These are phyloP conservation scores for Dothideomycetes sp. DNA, from an alignment of 2,329 filamentous ascomycete genomes.

Conservation along the genomic window DNA sequence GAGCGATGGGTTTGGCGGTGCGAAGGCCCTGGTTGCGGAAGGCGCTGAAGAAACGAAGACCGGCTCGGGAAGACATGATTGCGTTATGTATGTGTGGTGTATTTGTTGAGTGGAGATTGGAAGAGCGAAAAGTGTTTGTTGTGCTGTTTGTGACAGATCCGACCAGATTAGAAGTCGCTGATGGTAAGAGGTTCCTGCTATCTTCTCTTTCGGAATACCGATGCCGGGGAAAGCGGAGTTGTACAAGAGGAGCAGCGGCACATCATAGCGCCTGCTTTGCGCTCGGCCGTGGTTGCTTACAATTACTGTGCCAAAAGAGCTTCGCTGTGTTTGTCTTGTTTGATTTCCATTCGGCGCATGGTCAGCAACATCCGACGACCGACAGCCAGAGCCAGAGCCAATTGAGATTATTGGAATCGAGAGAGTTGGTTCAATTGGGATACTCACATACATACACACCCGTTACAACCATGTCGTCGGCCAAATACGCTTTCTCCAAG, in stretches of 20 bases:
- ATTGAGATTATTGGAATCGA: not conserved
- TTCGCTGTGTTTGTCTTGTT: too few relatives aligned
- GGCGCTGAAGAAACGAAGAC: conserved; percentile 46
- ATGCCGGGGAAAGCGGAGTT: not conserved
- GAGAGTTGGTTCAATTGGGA: not conserved
- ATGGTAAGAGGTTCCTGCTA: not conserved
- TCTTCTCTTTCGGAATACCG: not conserved
- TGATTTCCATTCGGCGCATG: too few relatives aligned
- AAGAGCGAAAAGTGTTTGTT: conserved; percentile 42
- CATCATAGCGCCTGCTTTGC: too few relatives aligned
- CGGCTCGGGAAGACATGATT: conserved; percentile 48
- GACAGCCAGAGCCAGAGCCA: conserved; percentile 7
- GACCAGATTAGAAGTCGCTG: conserved; percentile 31
- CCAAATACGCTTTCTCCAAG: conserved; percentile 86
- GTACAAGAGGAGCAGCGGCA: too few relatives aligned
- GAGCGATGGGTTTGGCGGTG: conserved; percentile 32
- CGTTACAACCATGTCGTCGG: conserved; percentile 66
- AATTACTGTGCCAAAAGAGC: too few relatives aligned
- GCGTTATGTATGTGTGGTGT: conserved; percentile 8
- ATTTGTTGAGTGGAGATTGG: conserved; percentile 15
- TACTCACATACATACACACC: not conserved
- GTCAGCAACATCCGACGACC: conserved; percentile 5
- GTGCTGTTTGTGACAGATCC: too few relatives aligned
- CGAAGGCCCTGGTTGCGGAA: conserved; percentile 47
- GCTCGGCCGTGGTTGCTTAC: too few relatives aligned